A percentile compares a stretch with the other conserved stretches of the same genome.
Conservation (phyloP, 2,329 filamentous ascomycete genomes). For the Capronia americana region DNA sequence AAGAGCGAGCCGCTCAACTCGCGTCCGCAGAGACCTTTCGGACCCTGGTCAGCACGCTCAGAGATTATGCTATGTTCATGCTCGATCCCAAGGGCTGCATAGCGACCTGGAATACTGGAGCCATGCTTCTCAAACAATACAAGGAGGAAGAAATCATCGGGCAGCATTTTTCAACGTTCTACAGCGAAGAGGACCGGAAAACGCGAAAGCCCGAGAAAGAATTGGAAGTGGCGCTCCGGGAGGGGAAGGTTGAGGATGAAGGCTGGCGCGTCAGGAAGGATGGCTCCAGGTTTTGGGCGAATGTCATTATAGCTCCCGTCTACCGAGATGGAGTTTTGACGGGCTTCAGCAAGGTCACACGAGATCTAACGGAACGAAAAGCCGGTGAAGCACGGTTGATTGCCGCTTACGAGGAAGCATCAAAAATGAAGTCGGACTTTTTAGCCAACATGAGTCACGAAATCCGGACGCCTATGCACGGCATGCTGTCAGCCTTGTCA, state of each 20-base stretch:
- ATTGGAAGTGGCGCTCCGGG: constrained; percentile 59
- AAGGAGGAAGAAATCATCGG: constrained; percentile 62
- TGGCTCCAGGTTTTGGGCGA: constrained; percentile 66
- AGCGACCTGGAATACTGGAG: constrained; percentile 65
- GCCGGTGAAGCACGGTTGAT: constrained; percentile 63
- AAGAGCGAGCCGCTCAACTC: constrained; percentile 50
- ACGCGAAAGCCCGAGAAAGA: constrained; percentile 60
- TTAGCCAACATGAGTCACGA: constrained; percentile 70
- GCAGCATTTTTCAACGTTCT: constrained; percentile 65
- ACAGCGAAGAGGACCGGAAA: constrained; percentile 58
- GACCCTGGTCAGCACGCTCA: constrained; percentile 67
- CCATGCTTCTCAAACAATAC: constrained; percentile 64
- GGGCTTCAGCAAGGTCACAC: constrained; percentile 65
- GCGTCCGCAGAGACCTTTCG: constrained; percentile 63
- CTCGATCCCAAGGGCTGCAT: constrained; percentile 63
- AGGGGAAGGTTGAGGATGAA: constrained; percentile 65
- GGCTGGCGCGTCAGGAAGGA: constrained; percentile 66
- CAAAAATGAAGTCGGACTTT: constrained; percentile 67
- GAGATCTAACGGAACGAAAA: constrained; percentile 54
- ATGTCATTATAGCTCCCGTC: constrained; percentile 64
- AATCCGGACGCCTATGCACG: constrained; percentile 69
- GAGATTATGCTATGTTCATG: constrained; percentile 69
- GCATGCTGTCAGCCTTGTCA: constrained; percentile 65
- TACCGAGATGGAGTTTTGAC: constrained; percentile 60
- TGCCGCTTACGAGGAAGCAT: constrained; percentile 66